Evolutionary conservation across 2,329 filamentous ascomycete species (phyloP).

Genomic region (Clonostachys solani): DNA sequence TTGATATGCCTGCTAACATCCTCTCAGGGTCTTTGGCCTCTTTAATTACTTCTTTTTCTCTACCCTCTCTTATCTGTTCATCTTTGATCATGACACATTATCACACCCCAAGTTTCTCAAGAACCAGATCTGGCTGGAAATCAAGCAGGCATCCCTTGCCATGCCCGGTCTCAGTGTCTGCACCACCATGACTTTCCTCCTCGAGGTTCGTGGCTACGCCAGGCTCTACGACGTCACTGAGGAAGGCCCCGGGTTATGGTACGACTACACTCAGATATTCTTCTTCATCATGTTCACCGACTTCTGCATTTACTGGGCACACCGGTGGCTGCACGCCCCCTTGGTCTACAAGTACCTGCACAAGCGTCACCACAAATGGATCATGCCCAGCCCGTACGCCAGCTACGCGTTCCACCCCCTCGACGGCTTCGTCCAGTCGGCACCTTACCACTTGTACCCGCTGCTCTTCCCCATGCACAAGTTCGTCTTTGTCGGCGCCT

Average conservation of each 20-base stretch:
- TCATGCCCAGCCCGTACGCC: conserved; percentile 93
- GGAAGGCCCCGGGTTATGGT: conserved; percentile 73
- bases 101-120: conserved; percentile 92
- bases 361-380: conserved; percentile 99
- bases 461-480: conserved; percentile 93
- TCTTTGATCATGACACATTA: conserved; percentile 89
- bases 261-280: conserved; percentile 80
- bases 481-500: conserved; percentile 78
- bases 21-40: conserved; percentile 74
- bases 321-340: conserved; percentile 80
- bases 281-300: conserved; percentile 87
- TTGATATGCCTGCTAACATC: not conserved
- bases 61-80: conserved; percentile 76
- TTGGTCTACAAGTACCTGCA: conserved; percentile 77
- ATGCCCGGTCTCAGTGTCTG: conserved; percentile 81
- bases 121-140: conserved; percentile 86
- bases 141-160: conserved; percentile 69
- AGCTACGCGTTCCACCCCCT: conserved; percentile 93
- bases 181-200: conserved; percentile 76
- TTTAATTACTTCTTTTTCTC: conserved; percentile 83
- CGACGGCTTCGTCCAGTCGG: conserved; percentile 82
- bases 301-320: conserved; percentile 87
- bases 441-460: conserved; percentile 91
- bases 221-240: conserved; percentile 80
- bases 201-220: conserved; percentile 78